Evolutionary conservation across 1,284 basidiomycete species (phyloP), one percentile per base, ranked within the genome.

Genomic region (Cryptococcus maquisensis): DNA sequence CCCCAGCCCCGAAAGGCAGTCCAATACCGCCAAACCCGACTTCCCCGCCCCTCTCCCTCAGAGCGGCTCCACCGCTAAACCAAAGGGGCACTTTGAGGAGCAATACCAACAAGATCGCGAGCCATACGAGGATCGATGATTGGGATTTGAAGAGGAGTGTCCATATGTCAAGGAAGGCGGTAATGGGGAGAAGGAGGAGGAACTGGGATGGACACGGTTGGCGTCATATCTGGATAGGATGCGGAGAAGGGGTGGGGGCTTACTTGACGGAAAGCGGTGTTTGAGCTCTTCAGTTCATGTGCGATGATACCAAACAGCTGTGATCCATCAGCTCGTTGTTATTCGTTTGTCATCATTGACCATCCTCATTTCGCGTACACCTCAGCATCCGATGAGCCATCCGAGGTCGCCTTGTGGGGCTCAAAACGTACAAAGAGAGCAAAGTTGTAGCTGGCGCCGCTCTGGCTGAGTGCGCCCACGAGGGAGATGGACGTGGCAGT

Each of bases 221-320:
- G n/a, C 12, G n/a, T 32, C 9, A 20, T 9, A 20, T 18, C 3
- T 40, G 38, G 13, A 20, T 15, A 26, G 8, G 43, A 26, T 16
- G 24, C 4, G 10, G 6, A 20, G 3, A 21, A 4, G 43, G 16
- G 7, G 16, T 12, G 23, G 43, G 15, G 10, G 42, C 58, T 49
- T 26, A 66, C 64, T 40, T 64, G 60, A 28, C 64, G 60, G 41
- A 70, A 61, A 2, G 64, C 63, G 3, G 49, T 49, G 0, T 60
- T 66, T 7, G 63, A 55, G n/a, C 57, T 52, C 18, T 52, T 52
- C 51, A 69, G 61, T 48, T 74, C 72, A 47, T 69, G 60, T 1
- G 66, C 56, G 24, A 72, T 52, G 0, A 72, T 52, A 4, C 72
- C 72, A 50, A 72, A 74, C 12, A 74, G 63, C 72, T 74, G 51